Conservation (phyloP, 2,329 filamentous ascomycete species). For the Fusarium nurragi region DNA sequence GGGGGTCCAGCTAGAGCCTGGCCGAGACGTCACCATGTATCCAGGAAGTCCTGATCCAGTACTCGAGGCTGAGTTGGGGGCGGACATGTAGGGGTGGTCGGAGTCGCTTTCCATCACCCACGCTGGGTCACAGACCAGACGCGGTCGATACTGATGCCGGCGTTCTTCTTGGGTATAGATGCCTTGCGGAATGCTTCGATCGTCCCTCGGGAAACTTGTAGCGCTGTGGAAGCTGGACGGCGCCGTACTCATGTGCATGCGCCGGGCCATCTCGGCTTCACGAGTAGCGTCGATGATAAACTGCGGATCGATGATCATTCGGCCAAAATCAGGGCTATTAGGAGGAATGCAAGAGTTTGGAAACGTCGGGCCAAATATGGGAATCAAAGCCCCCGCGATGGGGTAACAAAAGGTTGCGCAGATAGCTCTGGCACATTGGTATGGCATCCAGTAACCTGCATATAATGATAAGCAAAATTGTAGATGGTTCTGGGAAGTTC, state of each 20-base stretch:
- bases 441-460: conserved; percentile 96
- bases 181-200: conserved; percentile 6
- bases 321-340: conserved; percentile 69
- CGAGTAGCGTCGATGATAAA: conserved; percentile 63
- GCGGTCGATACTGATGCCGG: conserved; percentile 28
- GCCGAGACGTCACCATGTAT: conserved; percentile 42
- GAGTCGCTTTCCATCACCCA: conserved; percentile 34
- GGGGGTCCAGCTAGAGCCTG: conserved; percentile 37
- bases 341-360: conserved; percentile 74
- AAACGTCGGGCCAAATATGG: conserved; percentile 88
- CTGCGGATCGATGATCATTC: conserved; percentile 70
- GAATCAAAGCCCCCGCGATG: conserved; percentile 86
- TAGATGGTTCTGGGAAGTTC: neutral
- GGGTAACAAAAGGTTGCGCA: conserved; percentile 89
- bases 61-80: conserved; percentile 44
- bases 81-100: conserved; percentile 35
- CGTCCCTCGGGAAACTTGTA: conserved; percentile 38
- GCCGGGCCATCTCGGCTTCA: conserved; percentile 53
- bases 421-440: conserved; percentile 82
- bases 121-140: conserved; percentile 38
- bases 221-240: conserved; percentile 15
- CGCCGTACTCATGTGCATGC: conserved; percentile 24
- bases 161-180: conserved; percentile 33
- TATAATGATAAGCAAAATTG: conserved; percentile 17
- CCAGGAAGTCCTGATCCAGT: conserved; percentile 41